These are phyloP conservation scores for Daldinia sp. DNA, from an alignment of 2,329 filamentous ascomycete species.

Conservation along the genomic window DNA sequence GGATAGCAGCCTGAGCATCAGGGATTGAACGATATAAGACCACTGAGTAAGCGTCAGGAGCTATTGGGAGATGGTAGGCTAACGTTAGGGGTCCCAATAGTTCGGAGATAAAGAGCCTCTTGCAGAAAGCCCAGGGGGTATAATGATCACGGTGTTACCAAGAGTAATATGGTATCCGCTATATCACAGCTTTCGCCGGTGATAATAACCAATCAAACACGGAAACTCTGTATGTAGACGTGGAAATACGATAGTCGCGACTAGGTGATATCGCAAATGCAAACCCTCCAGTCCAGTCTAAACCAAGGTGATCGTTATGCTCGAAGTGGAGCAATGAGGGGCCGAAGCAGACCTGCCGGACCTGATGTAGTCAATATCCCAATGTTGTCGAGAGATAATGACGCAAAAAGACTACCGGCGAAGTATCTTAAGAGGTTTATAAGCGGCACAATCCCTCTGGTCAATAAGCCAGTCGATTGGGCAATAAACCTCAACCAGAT, in stretches of 20 bases:
- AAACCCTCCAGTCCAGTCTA: conserved; percentile 7
- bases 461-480: conserved; percentile 16
- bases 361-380: conserved; percentile 20
- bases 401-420: conserved; percentile 11
- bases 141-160: conserved; percentile 14
- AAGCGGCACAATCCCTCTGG: conserved; percentile 10
- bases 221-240: conserved; percentile 4
- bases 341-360: conserved; percentile 14
- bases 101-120: conserved; percentile 39
- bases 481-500: conserved; percentile 23
- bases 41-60: conserved; percentile 40
- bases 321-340: conserved; percentile 25
- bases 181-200: conserved; percentile 13
- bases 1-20: conserved; percentile 12
- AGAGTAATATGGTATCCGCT: conserved; percentile 24
- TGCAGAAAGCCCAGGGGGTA: conserved; percentile 39
- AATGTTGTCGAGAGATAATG: conserved; percentile 21
- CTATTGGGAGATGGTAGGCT: conserved; percentile 13
- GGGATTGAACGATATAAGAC: conserved; percentile 22
- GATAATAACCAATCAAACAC: conserved; percentile 30
- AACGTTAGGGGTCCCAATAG: conserved; percentile 16
- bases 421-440: conserved; percentile 17
- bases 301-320: conserved; percentile 11
- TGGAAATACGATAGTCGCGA: conserved; percentile 21
- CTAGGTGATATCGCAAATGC: conserved; percentile 17